Conservation (phyloP, 306 rosid species). For the apple (Malus domestica) region DNA sequence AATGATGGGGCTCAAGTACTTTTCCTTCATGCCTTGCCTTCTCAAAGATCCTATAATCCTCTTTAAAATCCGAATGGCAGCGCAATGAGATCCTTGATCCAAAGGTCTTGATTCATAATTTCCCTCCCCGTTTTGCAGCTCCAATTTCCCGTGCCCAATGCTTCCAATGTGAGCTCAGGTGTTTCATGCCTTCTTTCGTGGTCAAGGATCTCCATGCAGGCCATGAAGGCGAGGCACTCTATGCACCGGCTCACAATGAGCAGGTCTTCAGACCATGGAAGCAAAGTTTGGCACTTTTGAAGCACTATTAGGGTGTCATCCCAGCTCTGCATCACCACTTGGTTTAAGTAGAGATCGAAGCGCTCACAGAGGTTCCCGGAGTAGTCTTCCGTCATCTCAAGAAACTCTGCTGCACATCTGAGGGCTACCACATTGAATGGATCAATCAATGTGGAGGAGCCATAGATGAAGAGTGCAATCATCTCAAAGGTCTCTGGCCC, state of each 20-base stretch:
- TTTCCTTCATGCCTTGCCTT: constrained; percentile 91
- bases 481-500: constrained; percentile 78
- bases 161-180: constrained; percentile 57
- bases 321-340: constrained; percentile 84
- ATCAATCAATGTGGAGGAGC: constrained; percentile 64
- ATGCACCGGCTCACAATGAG: constrained; percentile 76
- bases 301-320: constrained; percentile 80
- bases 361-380: constrained; percentile 65
- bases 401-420: constrained; percentile 79
- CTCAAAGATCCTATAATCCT: constrained; percentile 65
- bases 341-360: constrained; percentile 72
- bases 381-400: constrained; percentile 74
- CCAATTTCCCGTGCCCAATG: constrained; percentile 49
- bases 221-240: constrained; percentile 90
- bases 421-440: constrained; percentile 75
- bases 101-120: constrained; percentile 46
- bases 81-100: constrained; percentile 86
- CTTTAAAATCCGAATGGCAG: constrained; percentile 65
- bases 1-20: constrained; percentile 62
- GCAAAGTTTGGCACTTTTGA: constrained; percentile 62
- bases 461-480: constrained; percentile 68
- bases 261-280: constrained; percentile 78
- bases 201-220: constrained; percentile 93
- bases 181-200: constrained; percentile 61
- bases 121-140: constrained; percentile 50